phyloP scores from a whole-genome alignment of 2,329 filamentous ascomycete genomes.

The Fusarium tjaetaba region DNA sequence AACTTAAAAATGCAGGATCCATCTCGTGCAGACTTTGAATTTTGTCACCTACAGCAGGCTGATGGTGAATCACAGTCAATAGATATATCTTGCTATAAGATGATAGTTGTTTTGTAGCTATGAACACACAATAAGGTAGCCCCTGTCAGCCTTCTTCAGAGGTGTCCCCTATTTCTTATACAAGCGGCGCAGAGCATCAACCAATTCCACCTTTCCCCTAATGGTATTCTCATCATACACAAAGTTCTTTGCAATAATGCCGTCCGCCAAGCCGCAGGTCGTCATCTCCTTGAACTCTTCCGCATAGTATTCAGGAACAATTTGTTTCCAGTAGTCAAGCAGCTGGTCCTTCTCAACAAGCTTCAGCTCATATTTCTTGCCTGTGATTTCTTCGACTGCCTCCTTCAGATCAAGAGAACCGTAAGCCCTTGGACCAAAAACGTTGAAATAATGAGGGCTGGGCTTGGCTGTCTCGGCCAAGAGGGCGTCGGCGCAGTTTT shows the following conservation, averaged over 20 bases:
- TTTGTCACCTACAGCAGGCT: too few relatives aligned
- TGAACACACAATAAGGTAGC: too few relatives aligned
- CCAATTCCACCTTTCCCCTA: slow-evolving; percentile 40
- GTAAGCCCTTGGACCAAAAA: slow-evolving; percentile 46
- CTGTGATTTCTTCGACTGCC: slow-evolving; percentile 42
- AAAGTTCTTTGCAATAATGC: slow-evolving; percentile 39
- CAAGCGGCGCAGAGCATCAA: slow-evolving; percentile 34
- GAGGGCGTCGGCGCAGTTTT: slow-evolving; percentile 37
- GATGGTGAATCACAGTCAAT: not conserved
- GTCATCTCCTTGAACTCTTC: slow-evolving; percentile 46
- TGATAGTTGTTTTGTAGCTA: not conserved
- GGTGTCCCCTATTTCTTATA: not conserved
- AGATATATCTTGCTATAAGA: not conserved
- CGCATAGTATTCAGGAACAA: slow-evolving; percentile 35
- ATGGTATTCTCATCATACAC: slow-evolving; percentile 39
- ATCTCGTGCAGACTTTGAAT: too few relatives aligned
- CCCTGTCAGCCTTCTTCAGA: not conserved
- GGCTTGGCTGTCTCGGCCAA: slow-evolving; percentile 21
- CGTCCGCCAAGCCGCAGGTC: slow-evolving; percentile 36
- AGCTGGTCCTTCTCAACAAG: slow-evolving; percentile 40
- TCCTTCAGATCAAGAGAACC: slow-evolving; percentile 44
- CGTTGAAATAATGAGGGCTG: slow-evolving; percentile 32
- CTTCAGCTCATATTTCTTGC: slow-evolving; percentile 39
- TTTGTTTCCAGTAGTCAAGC: slow-evolving; percentile 36
- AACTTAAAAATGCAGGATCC: not conserved